These are phyloP conservation scores for Priceomyces carsonii DNA, from an alignment of 805 yeast genomes.

Conservation along the genomic window DNA sequence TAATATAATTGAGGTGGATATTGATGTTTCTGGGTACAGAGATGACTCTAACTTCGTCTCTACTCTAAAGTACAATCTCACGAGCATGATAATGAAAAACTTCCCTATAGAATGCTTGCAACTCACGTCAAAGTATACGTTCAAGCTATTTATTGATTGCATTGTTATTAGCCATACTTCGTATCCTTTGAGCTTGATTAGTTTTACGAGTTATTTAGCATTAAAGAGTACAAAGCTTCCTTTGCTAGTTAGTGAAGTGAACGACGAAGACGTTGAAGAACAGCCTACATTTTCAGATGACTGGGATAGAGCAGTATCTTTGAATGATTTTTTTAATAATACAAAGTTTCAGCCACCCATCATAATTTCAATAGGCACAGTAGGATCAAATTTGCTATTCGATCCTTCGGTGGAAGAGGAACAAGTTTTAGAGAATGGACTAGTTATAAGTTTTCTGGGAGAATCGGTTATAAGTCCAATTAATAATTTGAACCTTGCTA, in stretches of 20 bases:
- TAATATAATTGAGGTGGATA: slow-evolving; percentile 68
- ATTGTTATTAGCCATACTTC: slow-evolving; percentile 75
- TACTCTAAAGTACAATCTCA: slow-evolving; percentile 62
- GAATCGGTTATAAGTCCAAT: slow-evolving; percentile 74
- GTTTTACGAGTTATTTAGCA: slow-evolving; percentile 81
- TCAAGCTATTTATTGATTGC: slow-evolving; percentile 76
- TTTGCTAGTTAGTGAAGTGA: slow-evolving; percentile 63
- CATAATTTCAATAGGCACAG: slow-evolving; percentile 71
- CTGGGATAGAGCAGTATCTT: slow-evolving; percentile 59
- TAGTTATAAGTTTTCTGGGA: slow-evolving; percentile 70
- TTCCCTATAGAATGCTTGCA: slow-evolving; percentile 55
- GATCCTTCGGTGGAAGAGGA: slow-evolving; percentile 93
- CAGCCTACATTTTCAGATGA: slow-evolving; percentile 91
- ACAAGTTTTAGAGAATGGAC: slow-evolving; percentile 82
- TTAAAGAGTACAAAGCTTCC: slow-evolving; percentile 78
- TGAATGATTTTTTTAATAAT: slow-evolving; percentile 36
- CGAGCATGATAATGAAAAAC: slow-evolving; percentile 51
- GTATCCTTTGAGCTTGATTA: slow-evolving; percentile 77
- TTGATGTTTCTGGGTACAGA: slow-evolving; percentile 77
- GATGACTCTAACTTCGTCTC: slow-evolving; percentile 75
- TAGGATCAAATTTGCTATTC: slow-evolving; percentile 65
- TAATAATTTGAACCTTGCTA: slow-evolving; percentile 63
- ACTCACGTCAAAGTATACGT: slow-evolving; percentile 74
- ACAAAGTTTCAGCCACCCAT: slow-evolving; percentile 66
- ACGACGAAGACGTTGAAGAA: slow-evolving; percentile 77